Percentiles rank a stretch among this genome's conserved stretches.
These are phyloP conservation scores for Biscutella laevigata DNA, from an alignment of 441 rosid genomes.

Conservation along the genomic window DNA sequence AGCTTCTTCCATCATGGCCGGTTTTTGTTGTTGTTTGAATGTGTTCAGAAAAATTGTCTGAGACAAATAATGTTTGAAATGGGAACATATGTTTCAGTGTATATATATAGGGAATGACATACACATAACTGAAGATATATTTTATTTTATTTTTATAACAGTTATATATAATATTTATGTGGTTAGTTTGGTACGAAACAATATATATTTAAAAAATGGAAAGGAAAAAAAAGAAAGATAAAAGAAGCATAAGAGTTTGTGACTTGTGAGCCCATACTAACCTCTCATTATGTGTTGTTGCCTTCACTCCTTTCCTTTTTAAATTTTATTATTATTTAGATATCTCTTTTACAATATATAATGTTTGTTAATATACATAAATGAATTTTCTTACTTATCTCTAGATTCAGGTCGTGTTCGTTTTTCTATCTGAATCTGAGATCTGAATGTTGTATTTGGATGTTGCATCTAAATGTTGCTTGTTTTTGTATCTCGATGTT, in stretches of 20 bases:
- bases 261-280: conserved; percentile 51
- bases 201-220: conserved; percentile 46
- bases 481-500: no score
- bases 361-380: no score
- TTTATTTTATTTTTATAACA: background rate
- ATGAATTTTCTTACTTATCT: no score
- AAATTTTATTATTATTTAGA: background rate
- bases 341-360: no score
- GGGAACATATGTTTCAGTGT: conserved; percentile 29
- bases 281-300: conserved; percentile 48
- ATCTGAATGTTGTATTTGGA: no score
- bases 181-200: conserved; percentile 54
- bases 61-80: conserved; percentile 23
- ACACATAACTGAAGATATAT: no score
- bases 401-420: no score
- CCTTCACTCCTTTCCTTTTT: conserved; percentile 34
- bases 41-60: conserved; percentile 15
- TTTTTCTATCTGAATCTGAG: no score
- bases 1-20: conserved; percentile 29
- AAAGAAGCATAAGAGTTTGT: conserved; percentile 39
- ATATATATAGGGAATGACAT: conserved; percentile 31
- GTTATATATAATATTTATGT: conserved; percentile 33
- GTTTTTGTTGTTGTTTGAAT: conserved; percentile 1
- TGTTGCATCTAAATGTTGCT: no score
- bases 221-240: no score